Base-by-base conservation (phyloP, 106 monocot species). In the Platanthera zijinensis region DNA sequence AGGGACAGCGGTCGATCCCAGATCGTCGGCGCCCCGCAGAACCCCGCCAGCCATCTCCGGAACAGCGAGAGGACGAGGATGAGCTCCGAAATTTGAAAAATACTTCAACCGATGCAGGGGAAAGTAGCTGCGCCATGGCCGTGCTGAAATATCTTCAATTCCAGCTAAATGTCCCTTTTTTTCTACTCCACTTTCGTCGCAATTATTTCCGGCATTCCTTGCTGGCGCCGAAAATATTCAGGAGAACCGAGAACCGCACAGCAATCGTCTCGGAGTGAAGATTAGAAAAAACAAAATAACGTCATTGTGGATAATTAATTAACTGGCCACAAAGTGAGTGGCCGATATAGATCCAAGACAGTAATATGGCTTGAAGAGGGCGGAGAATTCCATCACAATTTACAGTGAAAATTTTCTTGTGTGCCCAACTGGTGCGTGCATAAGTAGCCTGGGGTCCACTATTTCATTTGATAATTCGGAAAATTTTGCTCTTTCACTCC, bases 101-200 rank as follows among this genome's bases (percentile, higher is more conserved):
- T 21, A 48, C 64, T 49, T 77, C 77, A 48, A 22, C 19, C 22
- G 63, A 51, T 47, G 67, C 50, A 12, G 77, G 64, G 8, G 77
- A 66, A n/a, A 77, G 19, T 6, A 77, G 66, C 50, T 77, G 77
- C 22, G 77, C 77, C 77, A 77, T 77, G 30, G 8, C 67, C 28
- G 67, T 6, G 7, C 22, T 32, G 12, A 67, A 67, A 32, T 67
- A 64, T 64, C 19, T 66, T 0, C 32, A 22, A 12, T 32, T 67
- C 32, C 10, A 12, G 67, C 32, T 25, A 30, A 8, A 3, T 22
- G 6, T 39, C n/a, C n/a, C 32, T 30, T 12, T 67, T 17, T 5
- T 18, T 61, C 61, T 19, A 52, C 17, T 61, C 5, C n/a, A 3
- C 17, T 61, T 17, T 61, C n/a, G 5, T 32, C 32, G 32, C 17